Percentiles rank a stretch among this genome's conserved stretches.
Evolutionary conservation across 441 rosid species (phyloP).

Genomic region (Brassica balearica): DNA sequence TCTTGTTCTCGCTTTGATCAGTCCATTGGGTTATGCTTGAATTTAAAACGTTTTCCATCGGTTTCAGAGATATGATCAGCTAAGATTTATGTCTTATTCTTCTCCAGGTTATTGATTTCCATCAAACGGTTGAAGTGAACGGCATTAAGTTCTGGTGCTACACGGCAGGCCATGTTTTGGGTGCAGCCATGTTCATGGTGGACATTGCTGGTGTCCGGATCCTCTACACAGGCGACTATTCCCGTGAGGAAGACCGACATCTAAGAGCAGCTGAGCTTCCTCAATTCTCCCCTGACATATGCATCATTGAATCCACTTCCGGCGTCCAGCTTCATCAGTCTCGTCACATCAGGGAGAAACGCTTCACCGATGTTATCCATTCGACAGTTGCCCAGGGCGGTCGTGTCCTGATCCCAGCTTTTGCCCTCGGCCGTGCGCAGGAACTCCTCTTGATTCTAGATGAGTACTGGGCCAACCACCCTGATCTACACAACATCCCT

Average conservation of each 20-base stretch:
- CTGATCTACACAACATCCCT: slow-evolving; percentile 84
- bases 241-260: slow-evolving; percentile 95
- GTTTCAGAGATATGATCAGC: background rate
- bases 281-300: slow-evolving; percentile 92
- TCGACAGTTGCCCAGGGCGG: slow-evolving; percentile 87
- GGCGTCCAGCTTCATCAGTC: slow-evolving; percentile 98
- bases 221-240: slow-evolving; percentile 93
- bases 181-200: slow-evolving; percentile 99
- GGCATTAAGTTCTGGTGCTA: slow-evolving; percentile 97
- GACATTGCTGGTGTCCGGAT: slow-evolving; percentile 90
- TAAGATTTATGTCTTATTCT: background rate
- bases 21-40: background rate
- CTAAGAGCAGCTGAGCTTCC: slow-evolving; percentile 95
- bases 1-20: background rate
- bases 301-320: slow-evolving; percentile 90
- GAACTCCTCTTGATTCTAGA: slow-evolving; percentile 90
- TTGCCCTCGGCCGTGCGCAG: slow-evolving; percentile 95
- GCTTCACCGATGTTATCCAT: slow-evolving; percentile 90
- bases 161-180: slow-evolving; percentile 97
- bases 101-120: slow-evolving; percentile 87
- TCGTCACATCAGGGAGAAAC: slow-evolving; percentile 83
- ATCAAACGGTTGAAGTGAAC: slow-evolving; percentile 89
- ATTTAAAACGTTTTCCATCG: background rate
- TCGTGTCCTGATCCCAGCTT: slow-evolving; percentile 89
- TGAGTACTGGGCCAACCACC: slow-evolving; percentile 88